Conservation (phyloP, 139 green algal genomes). For the Coelastrella sp. region DNA sequence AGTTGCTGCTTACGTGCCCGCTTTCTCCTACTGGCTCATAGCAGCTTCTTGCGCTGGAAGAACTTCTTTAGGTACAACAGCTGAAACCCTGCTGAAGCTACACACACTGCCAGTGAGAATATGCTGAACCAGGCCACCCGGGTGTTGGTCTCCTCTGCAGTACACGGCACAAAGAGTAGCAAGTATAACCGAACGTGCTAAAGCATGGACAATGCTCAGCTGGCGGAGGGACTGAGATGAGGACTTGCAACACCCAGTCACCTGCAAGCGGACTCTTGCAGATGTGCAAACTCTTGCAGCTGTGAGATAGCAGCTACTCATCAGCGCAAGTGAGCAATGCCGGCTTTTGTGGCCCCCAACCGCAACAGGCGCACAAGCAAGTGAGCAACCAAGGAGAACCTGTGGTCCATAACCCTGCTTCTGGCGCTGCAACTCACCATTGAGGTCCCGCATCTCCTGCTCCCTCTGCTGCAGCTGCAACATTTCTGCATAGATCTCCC, state of each 20-base stretch:
- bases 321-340: no score
- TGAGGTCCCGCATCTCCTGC: constrained; percentile 93
- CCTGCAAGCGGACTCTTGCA: no score
- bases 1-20: not conserved
- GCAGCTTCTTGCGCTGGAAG: constrained; percentile 75
- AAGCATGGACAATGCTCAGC: no score
- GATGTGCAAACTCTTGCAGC: no score
- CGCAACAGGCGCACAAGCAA: not conserved
- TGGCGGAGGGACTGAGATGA: no score
- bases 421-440: constrained; percentile 63
- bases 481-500: constrained; percentile 88
- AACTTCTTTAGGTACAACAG: constrained; percentile 87
- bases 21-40: not conserved
- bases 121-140: constrained; percentile 89
- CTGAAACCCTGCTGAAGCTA: constrained; percentile 81
- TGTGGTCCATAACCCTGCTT: not conserved
- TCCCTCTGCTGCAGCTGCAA: constrained; percentile 83
- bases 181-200: not conserved
- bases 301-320: no score
- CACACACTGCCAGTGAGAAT: constrained; percentile 81
- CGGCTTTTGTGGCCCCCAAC: no score
- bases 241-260: no score
- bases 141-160: constrained; percentile 90
- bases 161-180: not conserved
- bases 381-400: no score